Evolutionary conservation across 2,329 filamentous ascomycete genomes (phyloP), one percentile per base, ranked within the genome.

Genomic region (Ophiostoma novo-ulmi): DNA sequence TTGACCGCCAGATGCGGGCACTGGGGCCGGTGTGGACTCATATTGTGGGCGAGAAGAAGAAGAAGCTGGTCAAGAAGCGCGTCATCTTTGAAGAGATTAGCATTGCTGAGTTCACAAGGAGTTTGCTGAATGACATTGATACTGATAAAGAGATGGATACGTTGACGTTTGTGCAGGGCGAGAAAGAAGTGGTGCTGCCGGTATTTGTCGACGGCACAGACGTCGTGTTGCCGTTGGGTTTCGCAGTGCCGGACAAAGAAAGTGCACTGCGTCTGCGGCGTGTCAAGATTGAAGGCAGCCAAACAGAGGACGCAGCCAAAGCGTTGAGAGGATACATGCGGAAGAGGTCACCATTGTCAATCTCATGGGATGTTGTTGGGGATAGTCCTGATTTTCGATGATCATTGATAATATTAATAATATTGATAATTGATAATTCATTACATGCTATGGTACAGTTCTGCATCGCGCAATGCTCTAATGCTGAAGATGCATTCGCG

Each of bases 11-110:
- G 5, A 81, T 86, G 68, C 83, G 85, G 10, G 88, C 89, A 0
- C 80, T 94, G 17, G 89, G 88, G 0, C 81, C 87, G 5, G 78
- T 92, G 6, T 96, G 92, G 91, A 89, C 81, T 69, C 75, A 75
- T 64, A 76, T 78, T 0, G 67, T 20, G 39, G n/a, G 7, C 17
- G 17, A 22, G 35, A n/a, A 39, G 10, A 65, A 41, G 64, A 31
- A 41, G 39, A 58, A 36, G 17, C 39, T 10, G 0, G n/a, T 31
- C 1, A 48, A 36, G 48, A 13, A 78, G 73, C 78, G 82, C 31
- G 73, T 83, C 11, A 80, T 85, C 58, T 73, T 85, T 5, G 76
- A 79, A 35, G 77, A 80, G 14, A 73, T 78, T 7, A 1, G 35
- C 36, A 36, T 65, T 22, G 36, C 35, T 20, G 11, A n/a, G 5